phyloP scores from a whole-genome alignment of 306 rosid species.

The Quercus glauca region DNA sequence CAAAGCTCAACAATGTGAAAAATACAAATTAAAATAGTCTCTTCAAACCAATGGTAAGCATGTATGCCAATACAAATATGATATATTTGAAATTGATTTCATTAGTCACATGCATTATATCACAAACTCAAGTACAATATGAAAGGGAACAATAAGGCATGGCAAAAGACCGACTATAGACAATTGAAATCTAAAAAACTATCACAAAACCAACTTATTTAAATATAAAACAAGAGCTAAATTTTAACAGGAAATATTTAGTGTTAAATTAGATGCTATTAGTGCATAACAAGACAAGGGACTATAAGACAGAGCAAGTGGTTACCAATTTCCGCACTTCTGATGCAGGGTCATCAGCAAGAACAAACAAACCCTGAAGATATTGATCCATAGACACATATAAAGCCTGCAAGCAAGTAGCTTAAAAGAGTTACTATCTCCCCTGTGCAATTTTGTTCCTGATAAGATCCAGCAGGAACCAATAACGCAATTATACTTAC shows the following conservation, averaged over 20 bases:
- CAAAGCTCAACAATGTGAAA: neutral
- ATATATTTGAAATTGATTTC: constrained; percentile 2
- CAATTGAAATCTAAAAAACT: neutral
- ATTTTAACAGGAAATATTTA: constrained; percentile 13
- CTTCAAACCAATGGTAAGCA: neutral
- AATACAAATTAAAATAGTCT: neutral
- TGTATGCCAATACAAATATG: constrained; percentile 1
- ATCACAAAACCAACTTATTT: neutral
- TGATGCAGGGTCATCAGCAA: constrained; percentile 70
- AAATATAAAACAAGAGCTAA: constrained; percentile 13
- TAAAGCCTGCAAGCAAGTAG: constrained; percentile 56
- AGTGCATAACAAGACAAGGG: constrained; percentile 1
- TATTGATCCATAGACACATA: constrained; percentile 79
- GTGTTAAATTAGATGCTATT: constrained; percentile 11
- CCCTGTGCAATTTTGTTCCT: constrained; percentile 12
- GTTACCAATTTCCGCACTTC: constrained; percentile 96
- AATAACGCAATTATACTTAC: constrained; percentile 50
- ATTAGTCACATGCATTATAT: neutral
- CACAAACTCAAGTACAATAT: constrained; percentile 10
- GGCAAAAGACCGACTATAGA: neutral
- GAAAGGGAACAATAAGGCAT: neutral
- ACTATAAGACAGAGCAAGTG: constrained; percentile 17
- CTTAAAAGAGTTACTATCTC: constrained; percentile 11
- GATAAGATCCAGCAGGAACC: constrained; percentile 16
- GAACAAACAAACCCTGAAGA: constrained; percentile 92